Base-by-base conservation (phyloP, 2,329 filamentous ascomycete genomes). In the Neofusicoccum cordaticola region DNA sequence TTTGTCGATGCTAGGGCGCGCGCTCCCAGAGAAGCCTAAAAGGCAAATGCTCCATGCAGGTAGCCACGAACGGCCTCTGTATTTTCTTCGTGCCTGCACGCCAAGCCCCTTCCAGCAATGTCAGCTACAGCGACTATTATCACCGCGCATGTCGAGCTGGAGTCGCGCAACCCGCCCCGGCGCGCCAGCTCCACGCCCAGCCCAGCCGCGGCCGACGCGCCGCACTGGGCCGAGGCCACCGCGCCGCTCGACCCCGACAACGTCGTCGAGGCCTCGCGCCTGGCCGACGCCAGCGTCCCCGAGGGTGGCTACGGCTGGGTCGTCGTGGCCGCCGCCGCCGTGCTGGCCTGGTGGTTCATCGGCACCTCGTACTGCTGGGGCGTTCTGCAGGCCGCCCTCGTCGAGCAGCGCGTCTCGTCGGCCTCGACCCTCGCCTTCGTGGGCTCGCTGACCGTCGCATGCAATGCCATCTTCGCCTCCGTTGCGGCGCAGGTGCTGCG, bases 301-400 rank as follows among this genome's bases (percentile, higher is more conserved):
- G 83, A 86, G 52, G 84, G 84, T 34, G 84, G 83, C 27, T 85
- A 86, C 69, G 84, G 84, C 66, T 86, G 84, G 84, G 76, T 81
- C 13, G 77, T 88, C 7, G 82, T 88, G 27, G 74, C 73, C 2
- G 79, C 77, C 37, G 85, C 83, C 68, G 79, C 81, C 2, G 70
- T 84, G 1, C 69, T 86, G 11, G 79, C 82, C 1, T 88, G 84
- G 77, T 75, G 72, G 69, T 70, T 83, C 60, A 80, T 84, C 56
- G 86, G 85, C 58, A 84, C 81, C 0, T 80, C 80, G 7, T 86
- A 86, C 69, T 81, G 80, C 67, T 89, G 86, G 85, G 87, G 86
- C 27, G 80, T 89, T 0, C 75, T 88, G 52, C 86, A 89, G 72
- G 79, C 80, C 3, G 85, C 82, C 0, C 78, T 89, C 1, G 81